Evolutionary conservation across 805 yeast genomes (phyloP), one percentile per base, ranked within the genome.

Genomic region (Starmerella lactis-condensi): DNA sequence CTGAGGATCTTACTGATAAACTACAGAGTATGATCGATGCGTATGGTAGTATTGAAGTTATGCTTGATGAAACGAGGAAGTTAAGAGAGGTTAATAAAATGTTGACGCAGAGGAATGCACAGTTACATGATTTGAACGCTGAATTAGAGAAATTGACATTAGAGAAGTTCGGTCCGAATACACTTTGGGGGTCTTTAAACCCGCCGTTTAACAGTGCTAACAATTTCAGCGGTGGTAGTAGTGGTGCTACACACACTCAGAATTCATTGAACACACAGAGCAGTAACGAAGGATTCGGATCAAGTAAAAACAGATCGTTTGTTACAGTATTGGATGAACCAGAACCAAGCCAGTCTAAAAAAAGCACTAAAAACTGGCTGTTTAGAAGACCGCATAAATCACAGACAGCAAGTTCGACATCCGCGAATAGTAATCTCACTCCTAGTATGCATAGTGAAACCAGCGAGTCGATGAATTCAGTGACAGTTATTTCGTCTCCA

Each of bases 71-170:
- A 19, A 22, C 11, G 30, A 17, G 3, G 13, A n/a, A n/a, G n/a
- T 43, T 51, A 9, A 36, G 44, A 11, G 55, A 48, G 13, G 61
- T 56, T 32, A 38, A 48, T 10, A 37, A 46, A 17, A 23, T 51
- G 17, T 45, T 58, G 22, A 44, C 44, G 25, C 36, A 47, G 12
- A 46, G 50, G 35, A 56, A 54, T 37, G 33, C 46, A 10, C 61
- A 58, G 40, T 45, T 57, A 16, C 41, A 45, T 6, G 59, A 57
- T 19, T 40, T 56, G 47, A 56, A 57, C 39, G 47, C 46, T 22
- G 60, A 53, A 36, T 46, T 58, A 16, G 43, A 48, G 27, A 35
- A 42, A 22, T 57, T 52, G 34, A 45, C 55, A 10, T 42, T 49
- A 22, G 57, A 54, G 28, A 48, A 51, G 45, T 48, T 44, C 27